Percentiles rank a stretch among this genome's conserved stretches.
These are phyloP conservation scores for Trametes hirsuta DNA, from an alignment of 1,284 basidiomycete species.

Conservation along the genomic window DNA sequence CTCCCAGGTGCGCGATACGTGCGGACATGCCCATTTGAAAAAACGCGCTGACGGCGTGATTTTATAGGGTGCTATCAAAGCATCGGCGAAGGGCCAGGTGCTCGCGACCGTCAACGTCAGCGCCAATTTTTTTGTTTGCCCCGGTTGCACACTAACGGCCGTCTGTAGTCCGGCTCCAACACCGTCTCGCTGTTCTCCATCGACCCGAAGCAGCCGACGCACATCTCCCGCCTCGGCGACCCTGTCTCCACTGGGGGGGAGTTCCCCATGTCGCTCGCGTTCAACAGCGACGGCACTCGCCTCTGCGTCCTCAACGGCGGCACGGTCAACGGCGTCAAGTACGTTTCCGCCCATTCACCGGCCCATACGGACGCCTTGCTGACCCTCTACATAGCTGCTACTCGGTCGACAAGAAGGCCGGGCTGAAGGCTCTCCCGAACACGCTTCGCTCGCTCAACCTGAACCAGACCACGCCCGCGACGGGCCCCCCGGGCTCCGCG, in stretches of 20 bases:
- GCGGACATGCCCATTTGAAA: too few relatives aligned
- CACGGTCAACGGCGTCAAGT: slow-evolving; percentile 49
- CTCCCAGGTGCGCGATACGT: slow-evolving; percentile 36
- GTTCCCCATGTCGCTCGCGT: slow-evolving; percentile 51
- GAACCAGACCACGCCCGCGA: slow-evolving; percentile 49
- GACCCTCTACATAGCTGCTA: slow-evolving; percentile 42
- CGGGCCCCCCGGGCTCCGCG: slow-evolving; percentile 44
- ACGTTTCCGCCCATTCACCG: slow-evolving; percentile 6
- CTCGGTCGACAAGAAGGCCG: slow-evolving; percentile 42
- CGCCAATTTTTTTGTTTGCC: background rate
- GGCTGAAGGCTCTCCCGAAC: slow-evolving; percentile 43
- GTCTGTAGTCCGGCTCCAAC: slow-evolving; percentile 48
- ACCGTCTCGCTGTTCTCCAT: slow-evolving; percentile 50
- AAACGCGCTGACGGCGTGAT: background rate
- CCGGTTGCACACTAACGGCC: background rate
- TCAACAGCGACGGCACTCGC: slow-evolving; percentile 42
- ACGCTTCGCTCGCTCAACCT: slow-evolving; percentile 45
- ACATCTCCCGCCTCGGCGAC: slow-evolving; percentile 43
- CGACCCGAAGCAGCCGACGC: slow-evolving; percentile 44
- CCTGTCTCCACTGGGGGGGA: slow-evolving; percentile 48
- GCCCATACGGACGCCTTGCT: background rate
- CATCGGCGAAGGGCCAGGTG: slow-evolving; percentile 41
- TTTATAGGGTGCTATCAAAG: slow-evolving; percentile 42
- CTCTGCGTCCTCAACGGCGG: slow-evolving; percentile 54
- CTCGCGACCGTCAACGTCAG: slow-evolving; percentile 50